Percentiles rank a stretch among this genome's conserved stretches.
Conservation (phyloP, 768 basidiomycete species). For the Russula olivacea region DNA sequence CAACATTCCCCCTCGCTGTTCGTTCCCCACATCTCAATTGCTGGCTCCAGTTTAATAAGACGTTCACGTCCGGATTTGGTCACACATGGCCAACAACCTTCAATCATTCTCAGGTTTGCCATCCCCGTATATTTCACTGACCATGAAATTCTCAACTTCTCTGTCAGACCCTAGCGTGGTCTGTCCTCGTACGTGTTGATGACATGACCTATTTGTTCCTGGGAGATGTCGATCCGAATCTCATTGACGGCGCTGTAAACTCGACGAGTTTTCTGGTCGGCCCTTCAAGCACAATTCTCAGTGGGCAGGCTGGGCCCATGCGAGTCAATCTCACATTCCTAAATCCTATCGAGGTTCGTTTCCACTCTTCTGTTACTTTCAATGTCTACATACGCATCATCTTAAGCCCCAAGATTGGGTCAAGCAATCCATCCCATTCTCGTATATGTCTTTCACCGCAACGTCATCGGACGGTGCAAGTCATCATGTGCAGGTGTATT, state of each 20-base stretch:
- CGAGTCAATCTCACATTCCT: slow-evolving; percentile 36
- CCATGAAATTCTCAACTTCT: not conserved
- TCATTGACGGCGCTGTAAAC: slow-evolving; percentile 16
- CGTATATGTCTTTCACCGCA: slow-evolving; percentile 34
- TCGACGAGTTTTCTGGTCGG: slow-evolving; percentile 30
- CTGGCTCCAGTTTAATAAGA: slow-evolving; percentile 20
- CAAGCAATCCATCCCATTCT: slow-evolving; percentile 37
- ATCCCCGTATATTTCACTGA: not conserved
- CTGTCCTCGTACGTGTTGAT: slow-evolving; percentile 16
- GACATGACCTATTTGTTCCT: slow-evolving; percentile 22
- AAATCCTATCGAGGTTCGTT: slow-evolving; percentile 37
- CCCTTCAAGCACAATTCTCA: slow-evolving; percentile 31
- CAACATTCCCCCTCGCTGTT: slow-evolving; percentile 28
- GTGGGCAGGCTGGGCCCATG: slow-evolving; percentile 34
- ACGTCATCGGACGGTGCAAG: slow-evolving; percentile 30
- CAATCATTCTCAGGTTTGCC: not conserved
- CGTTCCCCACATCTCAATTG: slow-evolving; percentile 29
- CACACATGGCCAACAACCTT: slow-evolving; percentile 25
- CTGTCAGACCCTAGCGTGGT: slow-evolving; percentile 14
- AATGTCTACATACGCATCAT: not conserved
- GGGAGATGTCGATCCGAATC: slow-evolving; percentile 2
- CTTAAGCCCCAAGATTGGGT: slow-evolving; percentile 34
- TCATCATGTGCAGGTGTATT: slow-evolving; percentile 36
- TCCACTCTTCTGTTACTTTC: not conserved
- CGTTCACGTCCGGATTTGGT: not conserved